A percentile compares a stretch with the other conserved stretches of the same genome.
Conservation (phyloP, 208 protist species). For the Crithidia acanthocephali region DNA sequence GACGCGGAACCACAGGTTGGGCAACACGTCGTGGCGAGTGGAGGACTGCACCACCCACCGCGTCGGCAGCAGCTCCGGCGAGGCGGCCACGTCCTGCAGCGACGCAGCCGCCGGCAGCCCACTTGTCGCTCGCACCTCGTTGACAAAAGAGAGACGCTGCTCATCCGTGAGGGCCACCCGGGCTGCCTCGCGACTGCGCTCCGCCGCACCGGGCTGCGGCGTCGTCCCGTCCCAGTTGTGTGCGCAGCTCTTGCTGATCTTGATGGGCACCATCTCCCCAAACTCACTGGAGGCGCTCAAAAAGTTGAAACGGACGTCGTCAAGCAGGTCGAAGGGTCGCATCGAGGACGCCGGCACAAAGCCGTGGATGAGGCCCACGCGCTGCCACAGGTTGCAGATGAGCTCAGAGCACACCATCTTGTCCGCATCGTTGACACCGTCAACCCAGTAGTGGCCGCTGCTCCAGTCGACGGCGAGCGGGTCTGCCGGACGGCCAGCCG, state of each 20-base stretch:
- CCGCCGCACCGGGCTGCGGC: not conserved
- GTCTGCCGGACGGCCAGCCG: not conserved
- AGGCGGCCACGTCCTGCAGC: slow-evolving; percentile 31
- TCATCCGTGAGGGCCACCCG: slow-evolving; percentile 23
- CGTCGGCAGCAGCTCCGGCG: slow-evolving; percentile 30
- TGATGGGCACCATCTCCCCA: slow-evolving; percentile 45
- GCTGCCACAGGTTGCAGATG: slow-evolving; percentile 76
- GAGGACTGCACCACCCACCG: slow-evolving; percentile 73
- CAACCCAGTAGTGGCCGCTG: slow-evolving; percentile 53
- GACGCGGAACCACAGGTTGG: slow-evolving; percentile 50
- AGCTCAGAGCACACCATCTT: slow-evolving; percentile 83
- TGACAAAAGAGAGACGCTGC: slow-evolving; percentile 51
- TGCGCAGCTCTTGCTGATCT: slow-evolving; percentile 16
- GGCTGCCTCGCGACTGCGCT: slow-evolving; percentile 12
- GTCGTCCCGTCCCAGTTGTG: slow-evolving; percentile 20
- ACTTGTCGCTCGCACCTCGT: slow-evolving; percentile 25
- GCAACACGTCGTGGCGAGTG: slow-evolving; percentile 38
- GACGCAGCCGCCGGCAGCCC: slow-evolving; percentile 17
- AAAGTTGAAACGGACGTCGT: slow-evolving; percentile 80
- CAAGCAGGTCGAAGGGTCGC: slow-evolving; percentile 81
- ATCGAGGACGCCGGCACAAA: slow-evolving; percentile 82
- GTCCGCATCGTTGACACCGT: slow-evolving; percentile 60
- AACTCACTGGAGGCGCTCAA: slow-evolving; percentile 26
- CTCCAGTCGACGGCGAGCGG: slow-evolving; percentile 36
- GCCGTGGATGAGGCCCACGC: slow-evolving; percentile 51